Percentiles rank a stretch among this genome's conserved stretches.
Conservation (phyloP, 2,329 filamentous ascomycete genomes). For the Penicillium vulpinum region DNA sequence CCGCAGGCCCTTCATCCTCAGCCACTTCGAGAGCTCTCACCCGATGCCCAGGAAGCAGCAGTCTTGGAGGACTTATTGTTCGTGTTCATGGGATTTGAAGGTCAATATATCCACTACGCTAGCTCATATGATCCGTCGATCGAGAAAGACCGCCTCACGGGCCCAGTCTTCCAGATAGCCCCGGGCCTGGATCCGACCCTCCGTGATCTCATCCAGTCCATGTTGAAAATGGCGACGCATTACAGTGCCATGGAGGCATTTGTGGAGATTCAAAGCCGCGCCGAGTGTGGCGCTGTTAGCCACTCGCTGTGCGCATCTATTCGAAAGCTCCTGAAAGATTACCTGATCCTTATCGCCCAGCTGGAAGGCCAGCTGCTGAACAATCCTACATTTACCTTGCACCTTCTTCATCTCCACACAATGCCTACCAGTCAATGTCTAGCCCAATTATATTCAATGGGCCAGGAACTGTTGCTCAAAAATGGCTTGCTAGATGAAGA, state of each 20-base stretch:
- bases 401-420: conserved; percentile 88
- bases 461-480: conserved; percentile 80
- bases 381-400: conserved; percentile 84
- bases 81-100: conserved; percentile 97
- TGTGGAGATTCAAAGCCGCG: conserved; percentile 88
- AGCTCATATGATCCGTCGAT: conserved; percentile 78
- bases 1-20: conserved; percentile 68
- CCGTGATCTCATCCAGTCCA: conserved; percentile 79
- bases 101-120: conserved; percentile 89
- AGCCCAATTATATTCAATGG: conserved; percentile 82
- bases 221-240: conserved; percentile 92
- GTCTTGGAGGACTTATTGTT: conserved; percentile 90
- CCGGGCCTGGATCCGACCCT: conserved; percentile 87
- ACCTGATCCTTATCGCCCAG: conserved; percentile 87
- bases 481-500: conserved; percentile 82
- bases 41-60: conserved; percentile 80
- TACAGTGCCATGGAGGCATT: conserved; percentile 90
- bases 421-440: conserved; percentile 90
- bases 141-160: conserved; percentile 82
- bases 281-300: conserved; percentile 91
- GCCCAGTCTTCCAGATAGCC: conserved; percentile 76
- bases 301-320: conserved; percentile 96
- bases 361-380: conserved; percentile 90
- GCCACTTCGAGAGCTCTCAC: conserved; percentile 67
- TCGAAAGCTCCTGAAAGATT: conserved; percentile 87